Base-by-base conservation (phyloP, 2,329 filamentous ascomycete species). In the Colletotrichum gloeosporioides region DNA sequence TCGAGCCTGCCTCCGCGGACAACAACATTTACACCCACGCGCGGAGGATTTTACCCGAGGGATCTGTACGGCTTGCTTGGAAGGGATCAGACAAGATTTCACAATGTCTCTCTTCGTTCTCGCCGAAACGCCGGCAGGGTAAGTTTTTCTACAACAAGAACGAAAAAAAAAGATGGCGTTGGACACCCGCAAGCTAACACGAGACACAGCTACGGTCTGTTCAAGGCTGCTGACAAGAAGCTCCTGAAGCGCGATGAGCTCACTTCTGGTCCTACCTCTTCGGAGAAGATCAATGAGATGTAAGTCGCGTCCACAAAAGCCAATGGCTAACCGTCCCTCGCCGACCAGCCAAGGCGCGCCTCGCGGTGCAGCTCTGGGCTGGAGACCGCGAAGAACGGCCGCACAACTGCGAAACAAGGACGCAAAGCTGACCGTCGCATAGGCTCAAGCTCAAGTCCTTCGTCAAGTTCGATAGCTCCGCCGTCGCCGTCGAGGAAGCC, bases 191-290 rank as follows among this genome's bases (percentile, higher is more conserved):
- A 62, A 49, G 67, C 68, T 77, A 62, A 77, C 73, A 22, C 57
- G n/a, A 66, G 13, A 39, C 49, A 34, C 67, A 98, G 97, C 86
- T 99, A 99, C 89, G 97, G 96, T 87, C 92, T 99, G 86, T 96
- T 99, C 90, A 99, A 99, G 91, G 95, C 96, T 82, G 95, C 96
- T 86, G 96, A 99, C 91, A 99, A 98, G 92, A 99, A 99, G 90
- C 92, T 99, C 76, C 90, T 99, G 79, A 97, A 98, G 87, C 93
- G 94, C 83, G 94, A 96, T 87, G 93, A 96, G 83, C 87, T 98
- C 78, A 90, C 92, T 70, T 90, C 92, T 78, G 93, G 97, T 85
- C 90, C 96, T 77, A 91, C 93, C 79, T 94, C 94, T 76, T 93
- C 95, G 44, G 96, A 98, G 86, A 95, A 95, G 82, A 92, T 98